Evolutionary conservation across 2,329 filamentous ascomycete species (phyloP).

Genomic region (Zalaria sp.): DNA sequence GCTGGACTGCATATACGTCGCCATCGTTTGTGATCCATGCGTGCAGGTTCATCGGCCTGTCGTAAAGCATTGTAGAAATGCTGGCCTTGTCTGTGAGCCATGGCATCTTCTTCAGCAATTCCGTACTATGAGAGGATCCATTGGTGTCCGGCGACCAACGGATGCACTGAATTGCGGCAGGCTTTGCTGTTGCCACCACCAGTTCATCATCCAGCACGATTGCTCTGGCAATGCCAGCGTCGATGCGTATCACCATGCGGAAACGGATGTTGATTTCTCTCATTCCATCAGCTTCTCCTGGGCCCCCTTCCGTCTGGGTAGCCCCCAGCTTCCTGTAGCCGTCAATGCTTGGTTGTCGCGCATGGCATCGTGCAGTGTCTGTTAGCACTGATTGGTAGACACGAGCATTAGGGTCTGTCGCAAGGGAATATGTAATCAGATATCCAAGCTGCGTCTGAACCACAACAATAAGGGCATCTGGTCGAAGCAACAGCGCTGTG

Average conservation of each 20-base stretch:
- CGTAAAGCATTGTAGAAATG: conserved; percentile 77
- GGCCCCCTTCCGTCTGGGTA: conserved; percentile 34
- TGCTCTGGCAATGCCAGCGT: conserved; percentile 81
- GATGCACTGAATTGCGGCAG: conserved; percentile 92
- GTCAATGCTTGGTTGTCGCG: conserved; percentile 35
- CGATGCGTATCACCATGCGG: conserved; percentile 94
- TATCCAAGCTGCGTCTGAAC: conserved; percentile 77
- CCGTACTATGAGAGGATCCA: conserved; percentile 77
- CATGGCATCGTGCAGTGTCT: conserved; percentile 29
- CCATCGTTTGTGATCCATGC: conserved; percentile 88
- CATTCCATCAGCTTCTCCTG: conserved; percentile 70
- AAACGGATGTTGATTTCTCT: conserved; percentile 83
- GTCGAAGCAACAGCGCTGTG: conserved; percentile 68
- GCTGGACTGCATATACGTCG: conserved; percentile 79
- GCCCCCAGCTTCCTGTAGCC: conserved; percentile 14
- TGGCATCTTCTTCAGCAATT: conserved; percentile 73
- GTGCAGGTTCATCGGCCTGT: conserved; percentile 89
- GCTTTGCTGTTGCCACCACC: conserved; percentile 79
- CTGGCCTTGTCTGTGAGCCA: conserved; percentile 69
- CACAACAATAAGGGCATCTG: conserved; percentile 84
- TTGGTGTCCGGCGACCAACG: conserved; percentile 76
- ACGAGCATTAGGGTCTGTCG: conserved; percentile 65
- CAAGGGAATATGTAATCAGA: conserved; percentile 86
- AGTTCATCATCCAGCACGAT: conserved; percentile 86
- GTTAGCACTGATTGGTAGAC: conserved; percentile 77